Evolutionary conservation across 768 basidiomycete species (phyloP).

Genomic region (Auricularia heimuer): DNA sequence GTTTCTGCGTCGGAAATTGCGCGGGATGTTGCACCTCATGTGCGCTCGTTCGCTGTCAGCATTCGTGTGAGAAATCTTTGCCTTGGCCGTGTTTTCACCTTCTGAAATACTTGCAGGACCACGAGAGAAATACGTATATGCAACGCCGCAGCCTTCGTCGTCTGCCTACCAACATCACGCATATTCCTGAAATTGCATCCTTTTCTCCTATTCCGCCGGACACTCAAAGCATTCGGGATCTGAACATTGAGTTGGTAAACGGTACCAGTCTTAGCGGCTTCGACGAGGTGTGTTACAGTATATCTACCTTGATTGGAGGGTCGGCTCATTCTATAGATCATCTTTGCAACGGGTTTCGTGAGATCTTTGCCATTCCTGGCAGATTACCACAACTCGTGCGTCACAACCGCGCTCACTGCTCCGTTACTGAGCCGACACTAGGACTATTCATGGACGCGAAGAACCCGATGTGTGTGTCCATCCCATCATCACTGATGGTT

Average conservation of each 20-base stretch:
- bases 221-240: conserved; percentile 18
- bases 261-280: conserved; percentile 30
- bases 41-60: not conserved
- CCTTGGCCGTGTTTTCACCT: not conserved
- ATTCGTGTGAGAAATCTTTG: not conserved
- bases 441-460: not conserved
- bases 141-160: conserved; percentile 17
- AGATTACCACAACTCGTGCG: not conserved
- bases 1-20: not conserved
- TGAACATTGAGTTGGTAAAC: conserved; percentile 27
- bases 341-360: not conserved
- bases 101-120: not conserved
- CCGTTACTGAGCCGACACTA: not conserved
- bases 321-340: not conserved
- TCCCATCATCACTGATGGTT: conserved; percentile 13
- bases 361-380: not conserved
- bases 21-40: not conserved
- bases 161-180: conserved; percentile 26
- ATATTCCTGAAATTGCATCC: conserved; percentile 30
- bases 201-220: conserved; percentile 21
- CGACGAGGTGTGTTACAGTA: conserved; percentile 19
- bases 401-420: not conserved
- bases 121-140: not conserved
- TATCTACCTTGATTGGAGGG: not conserved
- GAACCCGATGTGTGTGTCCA: not conserved